These are phyloP conservation scores for Candida manassasensis DNA, from an alignment of 805 yeast species.

Conservation along the genomic window DNA sequence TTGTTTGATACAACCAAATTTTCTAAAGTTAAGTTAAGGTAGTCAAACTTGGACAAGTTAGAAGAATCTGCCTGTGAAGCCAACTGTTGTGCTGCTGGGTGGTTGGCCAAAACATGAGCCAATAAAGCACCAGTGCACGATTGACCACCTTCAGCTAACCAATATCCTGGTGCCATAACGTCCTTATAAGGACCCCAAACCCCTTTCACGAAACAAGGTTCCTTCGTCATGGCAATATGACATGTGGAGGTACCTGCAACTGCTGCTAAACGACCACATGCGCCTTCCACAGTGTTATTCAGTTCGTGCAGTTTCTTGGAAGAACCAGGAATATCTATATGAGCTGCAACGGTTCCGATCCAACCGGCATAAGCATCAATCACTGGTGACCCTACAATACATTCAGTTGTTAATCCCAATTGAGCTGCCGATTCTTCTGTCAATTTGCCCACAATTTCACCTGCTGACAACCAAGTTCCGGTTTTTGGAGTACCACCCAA, in stretches of 20 bases:
- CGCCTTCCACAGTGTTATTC: conserved; percentile 45
- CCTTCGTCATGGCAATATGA: conserved; percentile 81
- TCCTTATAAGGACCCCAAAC: conserved; percentile 99
- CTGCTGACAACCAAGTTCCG: conserved; percentile 79
- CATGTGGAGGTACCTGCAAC: conserved; percentile 99
- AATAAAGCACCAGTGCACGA: conserved; percentile 93
- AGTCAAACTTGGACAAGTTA: conserved; percentile 74
- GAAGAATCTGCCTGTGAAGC: conserved; percentile 63
- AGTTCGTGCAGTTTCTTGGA: conserved; percentile 44
- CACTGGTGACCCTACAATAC: conserved; percentile 91
- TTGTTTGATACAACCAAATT: conserved; percentile 51
- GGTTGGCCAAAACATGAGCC: conserved; percentile 81
- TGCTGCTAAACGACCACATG: conserved; percentile 88
- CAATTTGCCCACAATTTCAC: conserved; percentile 80
- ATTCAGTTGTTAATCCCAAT: conserved; percentile 72
- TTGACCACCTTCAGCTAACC: conserved; percentile 99
- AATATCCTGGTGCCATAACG: conserved; percentile 80
- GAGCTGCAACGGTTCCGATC: conserved; percentile 97
- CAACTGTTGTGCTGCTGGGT: conserved; percentile 80
- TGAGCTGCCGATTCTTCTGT: conserved; percentile 66
- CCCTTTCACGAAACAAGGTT: conserved; percentile 87
- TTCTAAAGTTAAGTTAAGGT: conserved; percentile 71
- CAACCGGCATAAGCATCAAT: conserved; percentile 99
- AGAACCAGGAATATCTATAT: conserved; percentile 58
- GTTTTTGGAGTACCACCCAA: conserved; percentile 79